Conservation (phyloP, 495 filamentous ascomycete genomes). For the Neurospora africana region DNA sequence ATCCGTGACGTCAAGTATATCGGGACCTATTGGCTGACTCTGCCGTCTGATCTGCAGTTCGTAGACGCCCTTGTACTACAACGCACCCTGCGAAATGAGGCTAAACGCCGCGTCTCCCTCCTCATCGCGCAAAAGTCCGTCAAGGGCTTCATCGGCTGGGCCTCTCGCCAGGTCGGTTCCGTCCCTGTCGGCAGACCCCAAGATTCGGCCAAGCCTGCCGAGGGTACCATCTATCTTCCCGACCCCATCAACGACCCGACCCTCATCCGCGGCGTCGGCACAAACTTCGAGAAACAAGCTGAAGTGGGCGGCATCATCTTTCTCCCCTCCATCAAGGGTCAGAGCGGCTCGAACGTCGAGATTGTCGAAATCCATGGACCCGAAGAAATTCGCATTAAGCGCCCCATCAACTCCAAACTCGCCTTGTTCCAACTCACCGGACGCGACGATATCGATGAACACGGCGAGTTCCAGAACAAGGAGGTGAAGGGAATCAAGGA, state of each 20-base stretch:
- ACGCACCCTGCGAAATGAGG: constrained; percentile 75
- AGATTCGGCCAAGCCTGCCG: constrained; percentile 70
- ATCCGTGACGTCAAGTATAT: neutral
- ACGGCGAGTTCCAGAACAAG: constrained; percentile 38
- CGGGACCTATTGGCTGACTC: constrained; percentile 1
- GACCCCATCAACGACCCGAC: constrained; percentile 76
- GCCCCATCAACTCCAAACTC: constrained; percentile 62
- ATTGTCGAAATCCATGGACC: constrained; percentile 69
- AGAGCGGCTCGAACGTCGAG: constrained; percentile 61
- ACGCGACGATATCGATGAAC: constrained; percentile 52
- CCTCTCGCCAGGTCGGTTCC: constrained; percentile 68
- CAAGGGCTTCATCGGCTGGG: constrained; percentile 74
- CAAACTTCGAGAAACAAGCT: constrained; percentile 66
- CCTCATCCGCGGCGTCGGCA: constrained; percentile 76
- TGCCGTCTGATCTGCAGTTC: constrained; percentile 44
- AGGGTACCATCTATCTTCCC: constrained; percentile 81
- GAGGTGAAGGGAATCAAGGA: constrained; percentile 42
- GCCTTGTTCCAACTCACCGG: constrained; percentile 72
- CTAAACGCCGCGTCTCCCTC: constrained; percentile 77
- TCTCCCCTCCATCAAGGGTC: constrained; percentile 71
- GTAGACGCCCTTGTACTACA: constrained; percentile 92
- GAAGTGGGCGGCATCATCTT: constrained; percentile 75
- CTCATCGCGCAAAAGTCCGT: constrained; percentile 94
- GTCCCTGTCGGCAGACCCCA: constrained; percentile 84
- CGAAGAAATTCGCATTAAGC: constrained; percentile 78